Conservation (phyloP, 2,329 filamentous ascomycete species). For the Microdochium trichocladiopsis region DNA sequence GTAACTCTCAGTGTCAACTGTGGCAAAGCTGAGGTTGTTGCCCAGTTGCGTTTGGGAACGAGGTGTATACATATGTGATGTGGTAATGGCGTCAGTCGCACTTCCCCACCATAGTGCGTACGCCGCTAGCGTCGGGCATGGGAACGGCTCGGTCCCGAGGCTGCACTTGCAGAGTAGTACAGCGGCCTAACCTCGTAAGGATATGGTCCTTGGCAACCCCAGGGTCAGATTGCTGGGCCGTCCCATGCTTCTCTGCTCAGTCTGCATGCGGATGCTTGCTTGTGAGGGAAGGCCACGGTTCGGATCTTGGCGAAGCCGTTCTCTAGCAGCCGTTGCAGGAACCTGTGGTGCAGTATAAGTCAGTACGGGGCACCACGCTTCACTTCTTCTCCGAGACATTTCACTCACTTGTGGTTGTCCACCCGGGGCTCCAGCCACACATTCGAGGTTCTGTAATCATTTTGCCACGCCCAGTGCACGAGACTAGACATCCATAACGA, state of each 20-base stretch:
- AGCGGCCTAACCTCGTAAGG: too few relatives aligned
- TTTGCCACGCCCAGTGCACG: conserved; percentile 77
- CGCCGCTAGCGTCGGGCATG: background rate
- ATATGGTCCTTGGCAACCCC: background rate
- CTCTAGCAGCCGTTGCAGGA: conserved; percentile 63
- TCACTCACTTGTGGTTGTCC: conserved; percentile 75
- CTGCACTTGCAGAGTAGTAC: too few relatives aligned
- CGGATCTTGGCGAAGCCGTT: conserved; percentile 81
- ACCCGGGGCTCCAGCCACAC: conserved; percentile 84
- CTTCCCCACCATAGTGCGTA: background rate
- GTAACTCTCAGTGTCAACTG: too few relatives aligned
- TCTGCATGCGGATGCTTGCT: conserved; percentile 82
- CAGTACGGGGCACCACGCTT: conserved; percentile 3
- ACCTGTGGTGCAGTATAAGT: conserved; percentile 31
- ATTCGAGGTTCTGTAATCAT: conserved; percentile 73
- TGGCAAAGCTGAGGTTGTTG: too few relatives aligned
- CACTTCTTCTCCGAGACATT: background rate
- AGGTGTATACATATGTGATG: too few relatives aligned
- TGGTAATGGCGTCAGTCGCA: background rate
- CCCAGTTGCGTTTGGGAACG: too few relatives aligned
- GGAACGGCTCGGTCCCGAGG: background rate
- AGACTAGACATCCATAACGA: conserved; percentile 76
- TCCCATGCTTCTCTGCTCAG: conserved; percentile 76
- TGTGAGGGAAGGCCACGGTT: conserved; percentile 83
- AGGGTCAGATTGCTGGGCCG: conserved; percentile 47